A percentile compares a stretch with the other conserved stretches of the same genome.
These are phyloP conservation scores for Pseudonitzschia delicatissima DNA, from an alignment of 108 stramenopile species.

Conservation along the genomic window DNA sequence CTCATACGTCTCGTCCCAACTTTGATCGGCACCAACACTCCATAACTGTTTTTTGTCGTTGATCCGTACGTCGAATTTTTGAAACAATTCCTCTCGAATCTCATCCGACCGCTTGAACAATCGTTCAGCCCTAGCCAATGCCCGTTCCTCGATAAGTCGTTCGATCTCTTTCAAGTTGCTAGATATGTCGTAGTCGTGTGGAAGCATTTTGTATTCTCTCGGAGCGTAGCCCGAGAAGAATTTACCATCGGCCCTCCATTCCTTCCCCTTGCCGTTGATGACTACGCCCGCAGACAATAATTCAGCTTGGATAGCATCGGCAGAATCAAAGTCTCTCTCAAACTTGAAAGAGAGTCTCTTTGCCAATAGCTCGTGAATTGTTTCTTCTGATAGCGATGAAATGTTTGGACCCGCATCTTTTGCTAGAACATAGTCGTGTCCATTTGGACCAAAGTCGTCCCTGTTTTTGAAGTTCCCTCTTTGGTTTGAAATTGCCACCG, in stretches of 20 bases:
- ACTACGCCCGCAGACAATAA: constrained; percentile 43
- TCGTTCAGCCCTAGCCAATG: constrained; percentile 38
- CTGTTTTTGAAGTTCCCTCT: neutral
- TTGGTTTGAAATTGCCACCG: neutral
- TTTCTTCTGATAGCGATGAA: constrained; percentile 43
- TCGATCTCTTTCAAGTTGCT: neutral
- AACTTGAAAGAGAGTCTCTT: constrained; percentile 62
- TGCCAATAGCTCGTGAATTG: constrained; percentile 58
- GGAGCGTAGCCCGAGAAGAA: constrained; percentile 26
- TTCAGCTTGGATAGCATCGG: constrained; percentile 56
- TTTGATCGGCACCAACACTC: constrained; percentile 43
- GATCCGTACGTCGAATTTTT: constrained; percentile 43
- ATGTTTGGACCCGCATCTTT: constrained; percentile 44
- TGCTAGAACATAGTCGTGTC: constrained; percentile 64
- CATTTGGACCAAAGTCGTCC: constrained; percentile 59
- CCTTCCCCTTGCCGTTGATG: constrained; percentile 50
- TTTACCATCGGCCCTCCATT: constrained; percentile 71
- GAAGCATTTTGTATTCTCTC: neutral
- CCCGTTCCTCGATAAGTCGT: constrained; percentile 32
- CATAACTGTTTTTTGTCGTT: constrained; percentile 49
- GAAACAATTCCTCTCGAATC: constrained; percentile 45
- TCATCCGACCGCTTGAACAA: constrained; percentile 53
- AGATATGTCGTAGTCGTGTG: constrained; percentile 1
- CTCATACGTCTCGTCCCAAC: neutral
- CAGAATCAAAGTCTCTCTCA: constrained; percentile 42